Base-by-base conservation (phyloP, 768 basidiomycete genomes). In the Trametes elegans region DNA sequence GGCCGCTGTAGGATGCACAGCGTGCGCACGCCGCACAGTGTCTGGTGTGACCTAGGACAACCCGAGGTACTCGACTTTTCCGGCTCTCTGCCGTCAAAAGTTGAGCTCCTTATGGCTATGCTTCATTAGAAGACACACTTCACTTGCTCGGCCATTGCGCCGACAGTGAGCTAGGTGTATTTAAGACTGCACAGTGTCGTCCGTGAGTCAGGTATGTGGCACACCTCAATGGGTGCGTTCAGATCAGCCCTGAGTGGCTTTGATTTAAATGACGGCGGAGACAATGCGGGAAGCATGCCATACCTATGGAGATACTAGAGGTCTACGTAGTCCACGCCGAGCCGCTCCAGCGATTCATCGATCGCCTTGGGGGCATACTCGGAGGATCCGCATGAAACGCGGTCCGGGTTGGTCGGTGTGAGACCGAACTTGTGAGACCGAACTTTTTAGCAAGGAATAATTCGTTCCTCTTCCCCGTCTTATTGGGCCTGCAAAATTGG, bases 401-500 rank as follows among this genome's bases (percentile, higher is more conserved):
- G 29, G 5, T 32, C 29, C 3, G 43, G 53, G 7, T 35, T 8
- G 64, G 53, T 71, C 66, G 21, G 65, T 68, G 57, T 49, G 32
- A 68, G 8, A 14, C 79, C 79, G 42, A 79, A 67, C 19, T 65
- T 68, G 57, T 49, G 32, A 68, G 8, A 14, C 79, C 79, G 42
- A 79, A 80, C 66, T 87, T 87, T 18, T 83, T 84, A 1, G 83
- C 82, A 18, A 87, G 72, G 68, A 85, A 87, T 16, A 82, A 79
- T 10, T 79, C 71, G 19, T 71, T 60, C 29, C 80, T 72, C 51
- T 79, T 79, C 6, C 81, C 81, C 10, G 76, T 79, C 14, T 70
- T 70, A 58, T 76, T 73, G 66, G 84, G 79, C 80, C 80, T 77
- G 23, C 5, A 10, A 23, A 19, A 18, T 24, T n/a, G n/a, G n/a